Evolutionary conservation across 1,284 basidiomycete genomes (phyloP).

Genomic region (Cryptococcus amylolentus): DNA sequence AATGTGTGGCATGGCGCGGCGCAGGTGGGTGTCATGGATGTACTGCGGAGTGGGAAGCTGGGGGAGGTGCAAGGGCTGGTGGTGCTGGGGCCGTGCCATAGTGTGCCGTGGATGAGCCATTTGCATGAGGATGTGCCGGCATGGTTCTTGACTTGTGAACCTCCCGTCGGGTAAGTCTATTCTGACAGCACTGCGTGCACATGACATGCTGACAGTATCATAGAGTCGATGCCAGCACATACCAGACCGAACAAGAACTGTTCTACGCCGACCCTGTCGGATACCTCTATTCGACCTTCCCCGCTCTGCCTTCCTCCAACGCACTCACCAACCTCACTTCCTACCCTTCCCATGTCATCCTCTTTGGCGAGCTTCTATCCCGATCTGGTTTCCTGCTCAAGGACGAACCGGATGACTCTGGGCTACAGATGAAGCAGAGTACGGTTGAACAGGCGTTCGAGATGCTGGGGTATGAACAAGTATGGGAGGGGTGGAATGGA

Average conservation of each 20-base stretch:
- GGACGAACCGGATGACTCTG: background rate
- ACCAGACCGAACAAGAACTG: slow-evolving; percentile 7
- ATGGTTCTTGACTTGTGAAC: slow-evolving; percentile 89
- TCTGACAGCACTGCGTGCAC: too few species aligned
- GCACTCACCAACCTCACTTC: slow-evolving; percentile 55
- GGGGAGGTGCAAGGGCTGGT: slow-evolving; percentile 57
- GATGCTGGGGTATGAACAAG: slow-evolving; percentile 63
- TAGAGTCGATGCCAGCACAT: slow-evolving; percentile 25
- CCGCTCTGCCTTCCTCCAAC: slow-evolving; percentile 49
- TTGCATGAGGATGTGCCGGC: slow-evolving; percentile 67
- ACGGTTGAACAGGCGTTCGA: slow-evolving; percentile 56
- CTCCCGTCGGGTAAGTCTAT: slow-evolving; percentile 66
- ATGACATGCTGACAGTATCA: background rate
- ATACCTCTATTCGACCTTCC: slow-evolving; percentile 62
- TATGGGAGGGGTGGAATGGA: slow-evolving; percentile 59
- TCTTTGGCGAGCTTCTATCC: slow-evolving; percentile 25
- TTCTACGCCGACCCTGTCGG: slow-evolving; percentile 59
- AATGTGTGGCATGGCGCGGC: slow-evolving; percentile 69
- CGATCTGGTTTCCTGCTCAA: background rate
- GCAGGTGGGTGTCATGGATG: slow-evolving; percentile 67
- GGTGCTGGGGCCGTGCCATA: slow-evolving; percentile 95
- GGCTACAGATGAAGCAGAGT: background rate
- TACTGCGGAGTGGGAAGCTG: slow-evolving; percentile 23
- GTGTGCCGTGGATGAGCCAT: slow-evolving; percentile 90
- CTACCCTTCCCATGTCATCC: slow-evolving; percentile 27